Evolutionary conservation across 352 stramenopile species (phyloP).

Genomic region (Phytophthora capsici): DNA sequence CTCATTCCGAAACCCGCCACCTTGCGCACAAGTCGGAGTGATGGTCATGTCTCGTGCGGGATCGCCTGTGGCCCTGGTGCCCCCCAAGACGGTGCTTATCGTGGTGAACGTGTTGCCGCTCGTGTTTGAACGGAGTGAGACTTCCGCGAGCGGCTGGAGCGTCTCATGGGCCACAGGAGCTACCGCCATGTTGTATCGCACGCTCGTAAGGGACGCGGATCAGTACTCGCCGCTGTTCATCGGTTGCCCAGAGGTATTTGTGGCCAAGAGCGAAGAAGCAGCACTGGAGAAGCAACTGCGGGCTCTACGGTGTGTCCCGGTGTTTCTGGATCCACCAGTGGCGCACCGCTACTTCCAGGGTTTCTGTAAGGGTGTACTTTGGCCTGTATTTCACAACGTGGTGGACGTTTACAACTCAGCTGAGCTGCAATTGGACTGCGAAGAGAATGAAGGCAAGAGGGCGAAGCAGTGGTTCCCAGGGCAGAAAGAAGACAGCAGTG

Average conservation of each 20-base stretch:
- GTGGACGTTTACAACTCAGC: constrained; percentile 95
- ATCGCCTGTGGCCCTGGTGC: not conserved
- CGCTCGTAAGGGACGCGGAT: constrained; percentile 58
- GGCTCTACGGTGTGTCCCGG: constrained; percentile 94
- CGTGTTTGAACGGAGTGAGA: constrained; percentile 64
- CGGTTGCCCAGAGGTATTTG: constrained; percentile 78
- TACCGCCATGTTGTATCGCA: constrained; percentile 80
- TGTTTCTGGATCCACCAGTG: constrained; percentile 93
- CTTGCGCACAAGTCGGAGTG: constrained; percentile 16
- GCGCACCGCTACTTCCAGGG: constrained; percentile 89
- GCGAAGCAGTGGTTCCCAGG: constrained; percentile 19
- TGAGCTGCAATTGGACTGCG: constrained; percentile 65
- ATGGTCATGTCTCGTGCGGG: constrained; percentile 18
- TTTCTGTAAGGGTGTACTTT: constrained; percentile 98
- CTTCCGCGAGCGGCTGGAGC: constrained; percentile 48
- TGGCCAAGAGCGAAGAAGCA: constrained; percentile 60
- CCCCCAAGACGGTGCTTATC: constrained; percentile 70
- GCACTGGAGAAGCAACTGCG: constrained; percentile 80
- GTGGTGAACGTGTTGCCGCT: constrained; percentile 83
- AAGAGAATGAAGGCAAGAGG: constrained; percentile 7
- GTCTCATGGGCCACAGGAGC: constrained; percentile 78
- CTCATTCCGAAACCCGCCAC: constrained; percentile 21
- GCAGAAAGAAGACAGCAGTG: constrained; percentile 12
- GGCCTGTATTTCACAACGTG: constrained; percentile 97
- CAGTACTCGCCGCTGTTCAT: constrained; percentile 73